phyloP scores from a whole-genome alignment of 441 rosid genomes.

The Jatropha podagrica region DNA sequence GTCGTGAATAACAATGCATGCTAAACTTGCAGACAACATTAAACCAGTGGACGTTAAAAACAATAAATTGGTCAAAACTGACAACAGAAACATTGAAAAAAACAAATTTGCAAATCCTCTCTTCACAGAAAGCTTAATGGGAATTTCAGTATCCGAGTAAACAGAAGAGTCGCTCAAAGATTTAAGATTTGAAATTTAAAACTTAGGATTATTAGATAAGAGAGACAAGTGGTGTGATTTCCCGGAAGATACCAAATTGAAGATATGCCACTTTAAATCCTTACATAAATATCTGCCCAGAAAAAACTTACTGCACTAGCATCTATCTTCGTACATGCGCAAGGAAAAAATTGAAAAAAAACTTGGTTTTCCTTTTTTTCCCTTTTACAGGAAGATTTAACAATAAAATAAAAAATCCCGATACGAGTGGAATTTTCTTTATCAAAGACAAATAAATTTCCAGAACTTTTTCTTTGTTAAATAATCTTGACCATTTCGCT shows the following conservation, averaged over 20 bases:
- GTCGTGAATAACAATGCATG: conserved; percentile 5
- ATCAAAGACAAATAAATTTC: not conserved
- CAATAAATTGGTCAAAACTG: not conserved
- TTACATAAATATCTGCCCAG: not conserved
- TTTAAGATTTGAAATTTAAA: not conserved
- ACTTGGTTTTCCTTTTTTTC: not conserved
- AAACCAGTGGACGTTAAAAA: not conserved
- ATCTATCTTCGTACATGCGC: not conserved
- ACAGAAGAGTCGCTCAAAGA: not conserved
- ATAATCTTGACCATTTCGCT: not conserved
- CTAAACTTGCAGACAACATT: not conserved
- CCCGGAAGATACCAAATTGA: not conserved
- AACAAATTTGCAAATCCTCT: not conserved
- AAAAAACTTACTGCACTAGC: not conserved
- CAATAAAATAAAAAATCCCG: not conserved
- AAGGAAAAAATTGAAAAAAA: not conserved
- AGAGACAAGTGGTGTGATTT: not conserved
- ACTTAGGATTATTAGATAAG: not conserved
- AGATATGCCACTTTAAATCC: not conserved
- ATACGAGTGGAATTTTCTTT: not conserved
- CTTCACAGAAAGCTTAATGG: not conserved
- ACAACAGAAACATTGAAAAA: not conserved
- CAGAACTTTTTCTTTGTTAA: not conserved
- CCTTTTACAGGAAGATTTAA: too few species aligned
- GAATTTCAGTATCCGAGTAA: not conserved